phyloP scores from a whole-genome alignment of 78 protist species.

The Emiliania huxleyi region DNA sequence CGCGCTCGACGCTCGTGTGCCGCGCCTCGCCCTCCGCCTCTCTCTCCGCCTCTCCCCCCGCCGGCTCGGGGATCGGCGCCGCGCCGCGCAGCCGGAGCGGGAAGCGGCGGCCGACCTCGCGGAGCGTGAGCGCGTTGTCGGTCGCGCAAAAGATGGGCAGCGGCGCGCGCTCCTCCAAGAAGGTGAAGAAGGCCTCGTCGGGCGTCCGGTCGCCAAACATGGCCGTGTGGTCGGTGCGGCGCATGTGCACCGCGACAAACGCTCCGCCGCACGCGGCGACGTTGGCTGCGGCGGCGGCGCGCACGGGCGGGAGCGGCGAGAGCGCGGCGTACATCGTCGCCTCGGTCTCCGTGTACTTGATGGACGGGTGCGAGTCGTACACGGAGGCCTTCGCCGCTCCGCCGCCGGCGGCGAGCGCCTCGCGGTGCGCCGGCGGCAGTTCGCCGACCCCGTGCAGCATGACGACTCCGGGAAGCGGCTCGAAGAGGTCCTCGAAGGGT shows the following conservation, averaged over 20 bases:
- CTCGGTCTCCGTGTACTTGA: neutral
- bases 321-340: neutral
- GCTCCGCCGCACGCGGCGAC: neutral
- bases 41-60: neutral
- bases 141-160: neutral
- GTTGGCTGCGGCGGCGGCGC: neutral
- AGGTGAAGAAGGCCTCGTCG: neutral
- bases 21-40: neutral
- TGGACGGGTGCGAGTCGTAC: neutral
- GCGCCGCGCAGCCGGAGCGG: neutral
- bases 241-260: neutral
- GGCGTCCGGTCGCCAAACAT: neutral
- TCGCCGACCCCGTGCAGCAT: neutral
- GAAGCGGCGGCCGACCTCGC: neutral
- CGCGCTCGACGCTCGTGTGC: neutral
- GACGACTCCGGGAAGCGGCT: neutral
- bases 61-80: neutral
- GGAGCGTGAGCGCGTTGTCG: neutral
- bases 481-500: neutral
- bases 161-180: neutral
- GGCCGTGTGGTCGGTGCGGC: neutral
- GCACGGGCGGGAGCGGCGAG: neutral
- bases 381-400: neutral
- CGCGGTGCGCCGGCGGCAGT: neutral
- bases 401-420: neutral